Evolutionary conservation across 805 yeast genomes (phyloP).

Genomic region (Ogataea degrootiae): DNA sequence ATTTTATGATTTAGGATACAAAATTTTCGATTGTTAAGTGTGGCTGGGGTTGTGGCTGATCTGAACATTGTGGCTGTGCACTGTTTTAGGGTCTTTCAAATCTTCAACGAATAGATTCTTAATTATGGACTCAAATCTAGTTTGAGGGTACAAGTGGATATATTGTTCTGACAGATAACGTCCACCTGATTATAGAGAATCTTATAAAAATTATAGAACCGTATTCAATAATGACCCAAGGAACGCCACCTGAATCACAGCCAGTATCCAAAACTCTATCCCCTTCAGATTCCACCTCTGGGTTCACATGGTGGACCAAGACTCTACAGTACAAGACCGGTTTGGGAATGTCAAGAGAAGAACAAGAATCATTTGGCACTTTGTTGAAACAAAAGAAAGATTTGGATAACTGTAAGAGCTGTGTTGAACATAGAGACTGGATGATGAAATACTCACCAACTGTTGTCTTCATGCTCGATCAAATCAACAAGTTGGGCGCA

Average conservation of each 20-base stretch:
- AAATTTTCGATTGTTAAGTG: no score
- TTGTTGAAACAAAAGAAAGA: conserved; percentile 30
- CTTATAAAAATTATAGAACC: no score
- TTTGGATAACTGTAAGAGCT: conserved; percentile 50
- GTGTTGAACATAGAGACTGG: conserved; percentile 79
- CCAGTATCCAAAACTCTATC: conserved; percentile 19
- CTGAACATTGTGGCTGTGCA: no score
- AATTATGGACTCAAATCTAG: no score
- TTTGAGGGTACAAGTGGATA: no score
- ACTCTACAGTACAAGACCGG: conserved; percentile 69
- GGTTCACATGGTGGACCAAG: conserved; percentile 78
- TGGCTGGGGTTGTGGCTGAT: no score
- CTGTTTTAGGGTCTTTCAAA: no score
- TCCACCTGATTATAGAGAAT: no score
- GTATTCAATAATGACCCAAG: conserved; percentile 5
- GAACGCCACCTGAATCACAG: neutral
- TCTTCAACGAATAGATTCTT: no score
- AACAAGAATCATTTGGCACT: conserved; percentile 49
- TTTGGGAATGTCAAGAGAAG: conserved; percentile 52
- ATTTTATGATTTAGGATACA: no score
- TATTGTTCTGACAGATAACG: no score
- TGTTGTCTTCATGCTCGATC: conserved; percentile 81
- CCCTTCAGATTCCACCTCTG: conserved; percentile 27
- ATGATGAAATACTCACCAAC: conserved; percentile 76
- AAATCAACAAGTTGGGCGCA: conserved; percentile 58